Evolutionary conservation across 441 rosid genomes (phyloP), one percentile per base, ranked within the genome.

Genomic region (Aquilaria agallochum): DNA sequence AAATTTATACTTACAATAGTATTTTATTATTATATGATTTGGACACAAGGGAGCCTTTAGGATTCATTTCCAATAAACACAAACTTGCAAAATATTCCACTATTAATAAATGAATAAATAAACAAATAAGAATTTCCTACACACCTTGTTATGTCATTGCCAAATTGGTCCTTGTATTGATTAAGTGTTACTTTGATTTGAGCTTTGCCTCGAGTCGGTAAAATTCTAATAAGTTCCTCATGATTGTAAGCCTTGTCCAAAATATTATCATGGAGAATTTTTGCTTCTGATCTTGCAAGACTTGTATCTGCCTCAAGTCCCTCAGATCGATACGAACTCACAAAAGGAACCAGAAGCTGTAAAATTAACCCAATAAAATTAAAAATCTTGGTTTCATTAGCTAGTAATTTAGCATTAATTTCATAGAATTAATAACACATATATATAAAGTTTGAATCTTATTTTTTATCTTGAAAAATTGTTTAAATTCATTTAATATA

Each of bases 291-390:
- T 48, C 72, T 85, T 30, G 97, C 94, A 63, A 91, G 62, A 20
- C 53, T 69, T 78, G 65, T 56, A 77, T 88, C 82, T 61, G 87
- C 86, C 78, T 88, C 92, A 40, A 73, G 83, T 55, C 91, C 97
- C 67, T 84, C 86, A 20, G 85, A 92, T 12, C 96, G 80, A 72
- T 78, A 83, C 33, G 94, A 60, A 59, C 82, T 83, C 76, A 85
- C 87, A 49, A 87, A 94, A 64, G 96, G 87, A 63, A 85, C 90
- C 81, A 91, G 67, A 40, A 91, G 80, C 97, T 91, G 83, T 76
- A 73, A 52, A n/a, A 15, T 12, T 36, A 36, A 36, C 6, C 5
- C 5, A 36, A 36, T 1, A 2, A 36, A 3, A 8, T 2, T 36
- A 4, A 8, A 8, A 36, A 2, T 36, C 1, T 4, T 36, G 5